Percentiles rank a stretch among this genome's conserved stretches.
Evolutionary conservation across 352 stramenopile genomes (phyloP).

Genomic region (Phytophthora brassicae): DNA sequence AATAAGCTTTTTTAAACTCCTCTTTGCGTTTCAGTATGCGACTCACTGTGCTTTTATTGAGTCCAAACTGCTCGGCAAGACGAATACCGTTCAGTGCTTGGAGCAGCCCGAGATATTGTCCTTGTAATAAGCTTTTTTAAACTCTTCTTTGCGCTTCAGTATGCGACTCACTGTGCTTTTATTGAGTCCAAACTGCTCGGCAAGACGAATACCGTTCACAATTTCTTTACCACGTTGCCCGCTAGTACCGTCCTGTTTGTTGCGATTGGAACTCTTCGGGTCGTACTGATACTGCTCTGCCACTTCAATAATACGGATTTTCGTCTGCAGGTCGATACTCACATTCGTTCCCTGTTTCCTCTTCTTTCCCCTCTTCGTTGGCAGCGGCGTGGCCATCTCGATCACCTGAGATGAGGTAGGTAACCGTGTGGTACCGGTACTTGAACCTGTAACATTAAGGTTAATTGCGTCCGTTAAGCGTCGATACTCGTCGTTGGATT

Average conservation of each 20-base stretch:
- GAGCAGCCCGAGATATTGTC: conserved; percentile 82
- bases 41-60: conserved; percentile 85
- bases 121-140: conserved; percentile 87
- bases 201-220: conserved; percentile 75
- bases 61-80: conserved; percentile 67
- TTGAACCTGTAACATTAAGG: conserved; percentile 22
- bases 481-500: conserved; percentile 48
- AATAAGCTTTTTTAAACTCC: conserved; percentile 87
- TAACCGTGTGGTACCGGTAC: conserved; percentile 4
- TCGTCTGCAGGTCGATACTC: conserved; percentile 82
- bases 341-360: conserved; percentile 61
- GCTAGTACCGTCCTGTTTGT: conserved; percentile 33
- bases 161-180: conserved; percentile 85
- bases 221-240: conserved; percentile 35
- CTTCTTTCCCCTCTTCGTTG: conserved; percentile 47
- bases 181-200: conserved; percentile 76
- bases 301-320: conserved; percentile 83
- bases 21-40: conserved; percentile 87
- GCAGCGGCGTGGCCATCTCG: background rate
- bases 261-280: conserved; percentile 49
- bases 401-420: conserved; percentile 11
- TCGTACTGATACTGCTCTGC: conserved; percentile 84
- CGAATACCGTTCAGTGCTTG: conserved; percentile 82
- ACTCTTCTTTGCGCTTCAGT: conserved; percentile 86
- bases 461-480: conserved; percentile 40